Percentiles rank a stretch among this genome's conserved stretches.
These are phyloP conservation scores for Pisolithus marmoratus DNA, from an alignment of 768 basidiomycete species.

Conservation along the genomic window DNA sequence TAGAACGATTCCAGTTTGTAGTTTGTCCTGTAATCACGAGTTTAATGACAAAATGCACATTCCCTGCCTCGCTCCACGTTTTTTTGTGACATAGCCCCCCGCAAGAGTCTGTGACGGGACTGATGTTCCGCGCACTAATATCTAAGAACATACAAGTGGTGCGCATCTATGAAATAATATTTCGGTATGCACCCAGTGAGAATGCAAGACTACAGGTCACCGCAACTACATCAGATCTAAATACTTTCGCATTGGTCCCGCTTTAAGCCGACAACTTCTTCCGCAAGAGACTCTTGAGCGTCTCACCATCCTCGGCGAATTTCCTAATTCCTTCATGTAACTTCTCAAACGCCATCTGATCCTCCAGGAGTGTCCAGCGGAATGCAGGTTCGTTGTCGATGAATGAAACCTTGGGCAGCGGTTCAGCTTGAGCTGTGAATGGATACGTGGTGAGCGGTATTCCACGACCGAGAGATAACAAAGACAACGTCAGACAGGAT, in stretches of 20 bases:
- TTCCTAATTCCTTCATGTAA: slow-evolving; percentile 97
- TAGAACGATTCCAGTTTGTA: too few species aligned
- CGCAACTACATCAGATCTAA: background rate
- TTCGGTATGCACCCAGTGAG: too few species aligned
- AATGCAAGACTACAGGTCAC: too few species aligned
- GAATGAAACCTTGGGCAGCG: slow-evolving; percentile 74
- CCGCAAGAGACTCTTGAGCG: slow-evolving; percentile 78
- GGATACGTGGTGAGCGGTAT: background rate
- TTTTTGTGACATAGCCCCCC: too few species aligned
- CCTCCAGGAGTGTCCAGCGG: slow-evolving; percentile 89
- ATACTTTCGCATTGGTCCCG: background rate
- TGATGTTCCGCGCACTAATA: too few species aligned
- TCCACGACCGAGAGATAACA: background rate
- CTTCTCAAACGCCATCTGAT: slow-evolving; percentile 98
- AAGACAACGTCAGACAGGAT: background rate
- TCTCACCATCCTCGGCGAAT: slow-evolving; percentile 92
- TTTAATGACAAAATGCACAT: too few species aligned
- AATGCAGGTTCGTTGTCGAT: slow-evolving; percentile 94
- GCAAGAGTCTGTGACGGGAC: too few species aligned
- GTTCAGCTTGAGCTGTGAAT: slow-evolving; percentile 44
- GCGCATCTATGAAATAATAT: too few species aligned
- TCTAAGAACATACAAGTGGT: too few species aligned
- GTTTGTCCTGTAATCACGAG: too few species aligned
- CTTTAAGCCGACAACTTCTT: slow-evolving; percentile 43
- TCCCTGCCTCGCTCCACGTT: too few species aligned